Conservation (phyloP, 192 early-diverging fungal species). For the Pecoramyces ruminantium region DNA sequence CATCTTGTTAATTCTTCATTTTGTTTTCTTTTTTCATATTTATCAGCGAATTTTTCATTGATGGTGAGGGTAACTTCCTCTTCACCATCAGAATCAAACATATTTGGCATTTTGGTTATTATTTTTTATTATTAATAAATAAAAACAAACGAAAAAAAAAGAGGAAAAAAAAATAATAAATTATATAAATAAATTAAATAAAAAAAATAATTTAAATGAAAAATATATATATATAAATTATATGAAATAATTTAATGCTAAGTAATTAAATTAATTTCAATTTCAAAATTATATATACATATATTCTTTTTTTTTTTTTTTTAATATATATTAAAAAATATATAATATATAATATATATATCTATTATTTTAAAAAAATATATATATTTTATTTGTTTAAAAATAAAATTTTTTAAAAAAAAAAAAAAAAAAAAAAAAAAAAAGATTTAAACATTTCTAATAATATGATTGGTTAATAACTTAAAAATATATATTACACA, state of each 20-base stretch:
- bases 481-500: not conserved
- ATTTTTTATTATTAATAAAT: not conserved
- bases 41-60: slow-evolving; percentile 32
- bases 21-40: slow-evolving; percentile 46
- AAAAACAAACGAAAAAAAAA: too few species aligned
- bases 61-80: slow-evolving; percentile 16
- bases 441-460: not conserved
- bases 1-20: slow-evolving; percentile 43
- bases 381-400: too few species aligned
- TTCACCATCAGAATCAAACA: slow-evolving; percentile 5
- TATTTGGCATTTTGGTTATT: not conserved
- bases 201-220: too few species aligned
- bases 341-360: too few species aligned
- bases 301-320: too few species aligned
- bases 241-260: too few species aligned
- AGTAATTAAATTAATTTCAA: too few species aligned
- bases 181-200: not conserved
- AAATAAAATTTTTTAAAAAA: too few species aligned
- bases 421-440: not conserved
- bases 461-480: not conserved
- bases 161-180: not conserved
- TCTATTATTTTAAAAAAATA: too few species aligned
- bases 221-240: too few species aligned
- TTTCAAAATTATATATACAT: too few species aligned
- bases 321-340: too few species aligned